Base-by-base conservation (phyloP, 2,329 filamentous ascomycete species). In the Cercospora sp. region DNA sequence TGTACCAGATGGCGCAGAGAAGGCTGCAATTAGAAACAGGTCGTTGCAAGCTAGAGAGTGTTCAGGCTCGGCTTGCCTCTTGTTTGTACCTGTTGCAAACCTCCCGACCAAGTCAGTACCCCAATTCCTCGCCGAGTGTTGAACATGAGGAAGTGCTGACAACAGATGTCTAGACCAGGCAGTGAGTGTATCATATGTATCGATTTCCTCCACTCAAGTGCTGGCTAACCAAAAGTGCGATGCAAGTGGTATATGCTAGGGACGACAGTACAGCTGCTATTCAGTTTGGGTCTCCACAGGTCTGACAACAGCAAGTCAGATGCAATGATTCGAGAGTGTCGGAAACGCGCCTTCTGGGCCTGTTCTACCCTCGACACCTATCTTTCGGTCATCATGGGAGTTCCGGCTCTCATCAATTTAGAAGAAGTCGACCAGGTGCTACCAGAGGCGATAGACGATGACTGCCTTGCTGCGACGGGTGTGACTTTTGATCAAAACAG, bases 61-160 rank as follows among this genome's bases (percentile, higher is more conserved):
- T 82, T 1, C 81, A 83, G 69, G 79, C 81, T 55, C 76, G 81
- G 8, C 71, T 83, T 13, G 78, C 76, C 2, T 76, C 78, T 59
- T 81, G 79, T 59, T 77, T 81, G 6, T 81, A 80, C 63, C 69
- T 81, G 16, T 69, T 82, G 18, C n/a, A 64, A 10, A 57, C 62
- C 30, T 64, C 62, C n/a, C 62, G 62, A 57, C 62, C 62, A 4
- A 64, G 62, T 58, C 36, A 40, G 62, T 36, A 36, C 13, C 33
- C 5, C 12, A 36, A 36, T 36, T 36, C 33, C 33, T 13, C 12
- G 33, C 33, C 13, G 12, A 36, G 12, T 36, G 12, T 36, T 36
- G 33, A 13, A 13, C 33, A 36, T 13, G 33, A 36, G 12, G 33
- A 36, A 36, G 12, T 36, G 33, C 28, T 51, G 20, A 33, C 31